Conservation (phyloP, 345 rosid genomes). For the Citrus medica region DNA sequence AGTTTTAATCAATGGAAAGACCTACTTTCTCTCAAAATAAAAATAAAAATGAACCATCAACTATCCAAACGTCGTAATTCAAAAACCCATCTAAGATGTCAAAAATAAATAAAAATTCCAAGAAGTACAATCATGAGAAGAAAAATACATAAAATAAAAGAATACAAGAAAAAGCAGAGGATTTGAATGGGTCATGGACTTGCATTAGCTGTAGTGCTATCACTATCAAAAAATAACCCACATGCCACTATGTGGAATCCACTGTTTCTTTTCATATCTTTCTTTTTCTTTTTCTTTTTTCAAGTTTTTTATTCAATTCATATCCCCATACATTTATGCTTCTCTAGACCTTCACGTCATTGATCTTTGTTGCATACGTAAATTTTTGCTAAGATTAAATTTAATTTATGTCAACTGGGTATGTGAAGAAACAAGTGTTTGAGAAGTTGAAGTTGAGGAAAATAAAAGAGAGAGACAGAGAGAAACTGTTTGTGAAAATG, state of each 20-base stretch:
- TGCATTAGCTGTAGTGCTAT: background rate
- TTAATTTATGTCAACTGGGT: background rate
- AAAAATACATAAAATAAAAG: background rate
- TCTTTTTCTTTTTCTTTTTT: background rate
- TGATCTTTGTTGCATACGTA: background rate
- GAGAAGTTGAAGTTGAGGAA: background rate
- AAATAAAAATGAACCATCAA: background rate
- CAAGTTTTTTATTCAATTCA: background rate
- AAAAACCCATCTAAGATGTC: background rate
- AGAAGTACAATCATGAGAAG: background rate
- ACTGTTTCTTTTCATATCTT: background rate
- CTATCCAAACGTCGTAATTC: no score
- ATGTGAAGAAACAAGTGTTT: background rate
- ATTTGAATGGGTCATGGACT: background rate
- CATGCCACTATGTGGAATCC: conserved; percentile 8
- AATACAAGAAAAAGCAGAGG: background rate
- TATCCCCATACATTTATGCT: conserved; percentile 1
- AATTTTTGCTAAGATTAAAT: background rate
- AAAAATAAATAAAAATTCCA: background rate
- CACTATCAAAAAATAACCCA: background rate
- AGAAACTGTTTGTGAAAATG: background rate
- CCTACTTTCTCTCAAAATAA: no score
- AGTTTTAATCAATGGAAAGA: no score
- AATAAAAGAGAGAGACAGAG: no score
- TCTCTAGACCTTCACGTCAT: background rate